Base-by-base conservation (phyloP, 768 basidiomycete genomes). In the Suillus decipiens region DNA sequence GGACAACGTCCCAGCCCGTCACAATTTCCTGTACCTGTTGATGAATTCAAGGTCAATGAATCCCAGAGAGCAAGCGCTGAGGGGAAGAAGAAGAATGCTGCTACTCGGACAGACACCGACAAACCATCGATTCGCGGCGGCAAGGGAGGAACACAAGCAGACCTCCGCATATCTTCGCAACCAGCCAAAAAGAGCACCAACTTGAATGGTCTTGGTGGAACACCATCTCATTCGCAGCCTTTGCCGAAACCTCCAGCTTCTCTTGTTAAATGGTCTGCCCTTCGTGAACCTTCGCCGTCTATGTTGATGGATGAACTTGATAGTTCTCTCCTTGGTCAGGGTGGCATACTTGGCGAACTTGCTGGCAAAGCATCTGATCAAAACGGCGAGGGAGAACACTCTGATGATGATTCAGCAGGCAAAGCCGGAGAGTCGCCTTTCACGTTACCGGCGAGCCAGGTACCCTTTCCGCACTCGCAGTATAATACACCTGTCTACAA, bases 391-490 rank as follows among this genome's bases (percentile, higher is more conserved):
- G 15, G 24, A 34, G 57, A 57, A 2, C 4, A 62, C 31, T 53
- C 67, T 2, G 58, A 24, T 3, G 61, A 60, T 7, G 36, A 50
- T n/a, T 63, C 8, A 22, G 55, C 66, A 6, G 56, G 4, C 24
- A 61, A 62, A 34, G 58, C 22, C 57, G 61, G 56, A 41, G 66
- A 64, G 58, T 68, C 83, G 17, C 70, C 86, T 56, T 89, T 89
- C 69, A 71, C 86, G 33, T 79, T 76, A 19, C 77, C 82, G 33
- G 79, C 81, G 65, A 87, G 82, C 66, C 86, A 86, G 68, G 71
- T 78, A 42, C 78, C 82, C 0, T 82, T 84, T 63, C 86, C 84
- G 9, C 83, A 84, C 63, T 86, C 86, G 22, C 83, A 84, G 68
- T 78, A 77, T 67, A 72, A 59, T 47, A 62, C 47, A 50, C 62